phyloP scores from a whole-genome alignment of 768 basidiomycete genomes.

The Hericium alpestre region DNA sequence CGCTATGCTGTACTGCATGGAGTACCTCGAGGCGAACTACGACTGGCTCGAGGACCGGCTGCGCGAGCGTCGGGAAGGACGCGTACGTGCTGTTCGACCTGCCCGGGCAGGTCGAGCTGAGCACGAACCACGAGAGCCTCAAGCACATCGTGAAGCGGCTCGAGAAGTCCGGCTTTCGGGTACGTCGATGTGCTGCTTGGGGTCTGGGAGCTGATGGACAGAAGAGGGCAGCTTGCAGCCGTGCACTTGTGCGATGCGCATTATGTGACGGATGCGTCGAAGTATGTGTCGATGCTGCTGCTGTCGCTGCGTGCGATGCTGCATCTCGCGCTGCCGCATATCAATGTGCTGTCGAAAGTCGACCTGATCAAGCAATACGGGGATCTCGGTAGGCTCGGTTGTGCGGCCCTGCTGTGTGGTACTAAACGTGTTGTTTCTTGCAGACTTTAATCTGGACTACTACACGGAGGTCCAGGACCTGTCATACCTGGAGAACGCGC shows the following conservation, averaged over 20 bases:
- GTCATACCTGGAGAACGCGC: slow-evolving; percentile 69
- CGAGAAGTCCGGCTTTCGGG: slow-evolving; percentile 71
- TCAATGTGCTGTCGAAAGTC: slow-evolving; percentile 94
- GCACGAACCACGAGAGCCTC: slow-evolving; percentile 82
- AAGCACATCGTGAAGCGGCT: slow-evolving; percentile 68
- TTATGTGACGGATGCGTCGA: slow-evolving; percentile 91
- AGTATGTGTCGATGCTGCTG: slow-evolving; percentile 87
- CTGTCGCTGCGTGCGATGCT: slow-evolving; percentile 93
- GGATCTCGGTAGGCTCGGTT: slow-evolving; percentile 60
- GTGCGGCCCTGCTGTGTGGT: neutral
- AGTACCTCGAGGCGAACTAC: slow-evolving; percentile 78
- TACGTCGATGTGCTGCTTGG: slow-evolving; percentile 31
- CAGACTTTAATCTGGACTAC: slow-evolving; percentile 95
- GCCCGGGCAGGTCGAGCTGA: slow-evolving; percentile 94
- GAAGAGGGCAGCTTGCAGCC: slow-evolving; percentile 20
- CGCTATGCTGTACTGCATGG: slow-evolving; percentile 77
- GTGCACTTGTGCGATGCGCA: slow-evolving; percentile 96
- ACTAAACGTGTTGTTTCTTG: neutral
- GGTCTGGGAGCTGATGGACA: neutral
- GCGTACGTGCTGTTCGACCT: slow-evolving; percentile 91
- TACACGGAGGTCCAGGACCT: slow-evolving; percentile 98
- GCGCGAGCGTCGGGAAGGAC: slow-evolving; percentile 53
- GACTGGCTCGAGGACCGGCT: slow-evolving; percentile 76
- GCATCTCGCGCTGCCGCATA: slow-evolving; percentile 95
- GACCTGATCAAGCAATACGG: slow-evolving; percentile 88